These are phyloP conservation scores for Salix arbutifolia DNA, from an alignment of 345 rosid genomes.

Conservation along the genomic window DNA sequence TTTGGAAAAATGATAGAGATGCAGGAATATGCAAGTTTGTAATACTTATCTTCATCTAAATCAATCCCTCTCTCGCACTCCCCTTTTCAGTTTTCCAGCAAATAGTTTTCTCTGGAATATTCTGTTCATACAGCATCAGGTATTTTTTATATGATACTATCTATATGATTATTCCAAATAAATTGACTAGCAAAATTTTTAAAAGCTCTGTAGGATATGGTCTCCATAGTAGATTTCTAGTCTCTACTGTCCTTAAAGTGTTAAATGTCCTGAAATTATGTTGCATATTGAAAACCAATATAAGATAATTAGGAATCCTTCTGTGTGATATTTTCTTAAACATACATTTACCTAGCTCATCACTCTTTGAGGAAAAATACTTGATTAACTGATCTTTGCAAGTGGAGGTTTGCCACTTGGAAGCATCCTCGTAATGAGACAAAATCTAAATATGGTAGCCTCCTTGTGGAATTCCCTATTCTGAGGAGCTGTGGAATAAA, in stretches of 20 bases:
- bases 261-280: neutral
- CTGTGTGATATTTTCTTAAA: neutral
- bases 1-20: neutral
- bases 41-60: neutral
- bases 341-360: neutral
- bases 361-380: neutral
- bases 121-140: neutral
- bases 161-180: neutral
- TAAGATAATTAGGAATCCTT: neutral
- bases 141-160: neutral
- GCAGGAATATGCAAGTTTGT: neutral
- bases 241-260: neutral
- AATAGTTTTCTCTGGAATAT: neutral
- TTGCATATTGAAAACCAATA: neutral
- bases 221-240: neutral
- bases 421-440: neutral
- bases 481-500: neutral
- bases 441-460: neutral
- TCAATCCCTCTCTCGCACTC: neutral
- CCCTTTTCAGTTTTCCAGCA: neutral
- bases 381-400: neutral
- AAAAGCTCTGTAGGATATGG: neutral
- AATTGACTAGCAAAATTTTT: neutral
- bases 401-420: slow-evolving; percentile 1
- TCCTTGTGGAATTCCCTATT: neutral